Evolutionary conservation across 1,284 basidiomycete species (phyloP).

Genomic region (Puccinia hordei): DNA sequence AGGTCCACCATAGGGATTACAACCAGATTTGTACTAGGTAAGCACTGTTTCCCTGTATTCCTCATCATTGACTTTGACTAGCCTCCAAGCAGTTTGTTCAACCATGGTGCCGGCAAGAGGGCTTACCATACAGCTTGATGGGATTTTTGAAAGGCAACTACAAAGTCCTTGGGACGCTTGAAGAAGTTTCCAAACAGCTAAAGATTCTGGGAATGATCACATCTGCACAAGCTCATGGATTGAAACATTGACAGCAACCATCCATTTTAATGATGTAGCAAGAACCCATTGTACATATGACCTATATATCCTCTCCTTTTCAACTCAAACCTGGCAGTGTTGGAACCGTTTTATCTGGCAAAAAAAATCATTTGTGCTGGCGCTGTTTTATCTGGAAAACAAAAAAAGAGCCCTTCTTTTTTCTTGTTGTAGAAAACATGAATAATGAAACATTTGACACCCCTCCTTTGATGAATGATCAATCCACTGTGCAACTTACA

Average conservation of each 20-base stretch:
- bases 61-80: constrained; percentile 87
- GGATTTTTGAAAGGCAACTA: constrained; percentile 80
- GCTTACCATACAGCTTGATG: constrained; percentile 85
- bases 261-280: too few species aligned
- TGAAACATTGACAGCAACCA: constrained; percentile 20
- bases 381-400: neutral
- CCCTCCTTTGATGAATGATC: too few species aligned
- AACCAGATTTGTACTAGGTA: too few species aligned
- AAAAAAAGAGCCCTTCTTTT: too few species aligned
- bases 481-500: too few species aligned
- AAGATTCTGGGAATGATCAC: constrained; percentile 74
- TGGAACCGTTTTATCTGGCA: neutral
- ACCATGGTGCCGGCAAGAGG: constrained; percentile 67
- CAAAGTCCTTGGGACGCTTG: constrained; percentile 74
- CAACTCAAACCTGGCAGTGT: neutral
- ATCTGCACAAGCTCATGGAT: constrained; percentile 58
- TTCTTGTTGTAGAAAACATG: too few species aligned
- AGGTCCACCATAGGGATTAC: too few species aligned
- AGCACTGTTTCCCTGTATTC: constrained; percentile 92
- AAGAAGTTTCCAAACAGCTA: constrained; percentile 78
- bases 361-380: neutral
- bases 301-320: neutral
- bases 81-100: constrained; percentile 78
- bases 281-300: neutral
- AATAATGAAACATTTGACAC: too few species aligned